phyloP scores from a whole-genome alignment of 176 grass and related monocot genomes.

The Tuctoria greenei region DNA sequence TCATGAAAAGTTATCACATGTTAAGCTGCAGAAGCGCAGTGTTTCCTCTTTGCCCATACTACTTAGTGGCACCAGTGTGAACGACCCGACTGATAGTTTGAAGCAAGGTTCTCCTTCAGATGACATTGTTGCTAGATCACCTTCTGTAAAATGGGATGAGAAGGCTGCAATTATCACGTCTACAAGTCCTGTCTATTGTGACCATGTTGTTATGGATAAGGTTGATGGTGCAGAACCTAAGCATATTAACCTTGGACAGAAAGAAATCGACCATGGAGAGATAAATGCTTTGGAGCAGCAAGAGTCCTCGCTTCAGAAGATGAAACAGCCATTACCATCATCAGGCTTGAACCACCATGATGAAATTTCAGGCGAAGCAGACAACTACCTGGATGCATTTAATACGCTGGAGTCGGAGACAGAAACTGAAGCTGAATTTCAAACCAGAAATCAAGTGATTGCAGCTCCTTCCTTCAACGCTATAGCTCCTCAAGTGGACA shows the following conservation, averaged over 20 bases:
- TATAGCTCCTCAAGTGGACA: constrained; percentile 26
- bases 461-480: constrained; percentile 33
- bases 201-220: constrained; percentile 65
- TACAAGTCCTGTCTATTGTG: constrained; percentile 63
- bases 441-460: constrained; percentile 54
- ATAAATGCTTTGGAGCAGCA: constrained; percentile 44
- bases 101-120: constrained; percentile 45
- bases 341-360: constrained; percentile 53
- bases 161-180: constrained; percentile 66
- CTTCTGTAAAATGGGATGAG: constrained; percentile 79
- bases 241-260: constrained; percentile 32
- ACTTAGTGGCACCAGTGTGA: constrained; percentile 29
- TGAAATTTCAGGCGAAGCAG: constrained; percentile 69
- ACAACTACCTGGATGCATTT: constrained; percentile 92
- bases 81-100: constrained; percentile 30
- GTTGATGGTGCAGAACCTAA: constrained; percentile 44
- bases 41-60: constrained; percentile 25
- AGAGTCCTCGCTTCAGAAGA: constrained; percentile 50
- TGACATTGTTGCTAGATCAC: constrained; percentile 39
- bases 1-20: constrained; percentile 39
- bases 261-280: constrained; percentile 30
- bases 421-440: constrained; percentile 69
- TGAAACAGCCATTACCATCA: constrained; percentile 43
- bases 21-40: constrained; percentile 31
- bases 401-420: constrained; percentile 91